These are phyloP conservation scores for Polyporus tsugae DNA, from an alignment of 1,284 basidiomycete species.

Conservation along the genomic window DNA sequence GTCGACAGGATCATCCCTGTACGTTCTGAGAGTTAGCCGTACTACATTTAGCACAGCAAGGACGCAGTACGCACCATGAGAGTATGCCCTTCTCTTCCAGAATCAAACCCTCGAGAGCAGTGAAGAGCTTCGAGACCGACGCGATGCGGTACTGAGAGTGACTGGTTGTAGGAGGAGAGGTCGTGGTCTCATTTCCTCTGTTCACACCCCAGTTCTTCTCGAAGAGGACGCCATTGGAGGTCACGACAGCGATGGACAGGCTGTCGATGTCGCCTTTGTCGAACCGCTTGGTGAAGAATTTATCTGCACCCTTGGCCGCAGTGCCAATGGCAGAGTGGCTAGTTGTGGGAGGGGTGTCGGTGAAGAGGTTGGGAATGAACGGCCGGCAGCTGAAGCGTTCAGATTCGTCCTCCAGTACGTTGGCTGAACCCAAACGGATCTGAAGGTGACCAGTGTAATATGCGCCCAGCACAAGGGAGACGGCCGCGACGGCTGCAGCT, in stretches of 20 bases:
- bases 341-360: conserved; percentile 16
- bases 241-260: conserved; percentile 28
- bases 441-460: neutral
- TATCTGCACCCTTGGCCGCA: neutral
- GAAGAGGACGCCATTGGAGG: conserved; percentile 20
- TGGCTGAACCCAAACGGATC: neutral
- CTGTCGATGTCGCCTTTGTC: conserved; percentile 29
- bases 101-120: conserved; percentile 53
- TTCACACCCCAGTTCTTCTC: conserved; percentile 27
- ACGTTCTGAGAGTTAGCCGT: neutral
- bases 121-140: conserved; percentile 57
- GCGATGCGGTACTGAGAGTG: conserved; percentile 42
- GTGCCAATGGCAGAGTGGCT: conserved; percentile 9
- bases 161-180: conserved; percentile 21
- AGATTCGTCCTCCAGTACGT: neutral
- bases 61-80: conserved; percentile 45
- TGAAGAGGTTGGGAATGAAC: conserved; percentile 24
- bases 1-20: conserved; percentile 52
- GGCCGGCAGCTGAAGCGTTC: conserved; percentile 26
- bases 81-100: conserved; percentile 52
- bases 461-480: neutral
- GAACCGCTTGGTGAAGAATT: conserved; percentile 20
- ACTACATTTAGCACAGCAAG: neutral
- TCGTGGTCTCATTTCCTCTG: conserved; percentile 26
- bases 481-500: neutral